Evolutionary conservation across 805 yeast species (phyloP).

Genomic region (Cyberlindnera galapagoensis): DNA sequence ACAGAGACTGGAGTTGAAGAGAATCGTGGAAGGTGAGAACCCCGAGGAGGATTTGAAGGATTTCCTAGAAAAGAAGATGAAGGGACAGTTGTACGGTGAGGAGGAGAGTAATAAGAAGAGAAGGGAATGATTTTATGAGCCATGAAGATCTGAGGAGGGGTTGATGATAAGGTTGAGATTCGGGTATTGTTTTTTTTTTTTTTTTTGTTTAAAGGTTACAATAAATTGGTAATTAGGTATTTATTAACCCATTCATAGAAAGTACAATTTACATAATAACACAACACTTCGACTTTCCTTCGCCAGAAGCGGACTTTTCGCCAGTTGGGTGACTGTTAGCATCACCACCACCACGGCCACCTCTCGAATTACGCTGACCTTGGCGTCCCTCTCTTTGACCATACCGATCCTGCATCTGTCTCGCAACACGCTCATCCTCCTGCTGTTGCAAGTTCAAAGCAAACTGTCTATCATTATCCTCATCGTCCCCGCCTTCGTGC

Average conservation of each 20-base stretch:
- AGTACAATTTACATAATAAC: slow-evolving; percentile 18
- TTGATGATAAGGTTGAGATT: too few relatives aligned
- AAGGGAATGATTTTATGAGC: slow-evolving; percentile 17
- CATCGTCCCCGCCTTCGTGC: slow-evolving; percentile 16
- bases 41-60: slow-evolving; percentile 74
- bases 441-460: slow-evolving; percentile 45
- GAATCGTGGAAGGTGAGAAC: slow-evolving; percentile 70
- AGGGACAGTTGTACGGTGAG: slow-evolving; percentile 38
- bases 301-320: not conserved
- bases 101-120: slow-evolving; percentile 32
- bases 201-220: too few relatives aligned
- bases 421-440: slow-evolving; percentile 49
- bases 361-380: too few relatives aligned
- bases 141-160: too few relatives aligned
- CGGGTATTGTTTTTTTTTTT: too few relatives aligned
- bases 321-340: slow-evolving; percentile 1
- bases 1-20: slow-evolving; percentile 58
- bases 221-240: too few relatives aligned
- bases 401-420: slow-evolving; percentile 33
- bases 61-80: slow-evolving; percentile 59
- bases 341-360: too few relatives aligned
- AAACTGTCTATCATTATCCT: slow-evolving; percentile 34
- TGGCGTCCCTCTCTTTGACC: slow-evolving; percentile 12
- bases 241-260: too few relatives aligned
- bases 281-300: slow-evolving; percentile 18